Percentiles rank a stretch among this genome's conserved stretches.
These are phyloP conservation scores for Fraxinus anomala DNA, from an alignment of 257 asterid species.

Conservation along the genomic window DNA sequence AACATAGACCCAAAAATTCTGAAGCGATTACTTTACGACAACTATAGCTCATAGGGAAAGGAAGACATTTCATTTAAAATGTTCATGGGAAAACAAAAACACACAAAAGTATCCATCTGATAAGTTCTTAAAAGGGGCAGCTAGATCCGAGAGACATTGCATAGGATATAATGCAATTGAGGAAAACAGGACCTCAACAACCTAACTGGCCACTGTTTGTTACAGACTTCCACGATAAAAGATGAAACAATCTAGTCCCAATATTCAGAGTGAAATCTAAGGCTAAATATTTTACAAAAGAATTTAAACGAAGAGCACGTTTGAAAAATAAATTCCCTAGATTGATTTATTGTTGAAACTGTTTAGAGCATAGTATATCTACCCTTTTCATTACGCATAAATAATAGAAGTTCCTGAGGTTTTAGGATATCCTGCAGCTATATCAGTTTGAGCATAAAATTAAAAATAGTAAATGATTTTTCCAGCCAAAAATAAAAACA, in stretches of 20 bases:
- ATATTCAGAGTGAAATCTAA: neutral
- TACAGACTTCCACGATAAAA: neutral
- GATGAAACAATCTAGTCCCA: neutral
- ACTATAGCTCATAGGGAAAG: neutral
- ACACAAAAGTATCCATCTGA: neutral
- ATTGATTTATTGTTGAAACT: neutral
- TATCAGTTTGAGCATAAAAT: neutral
- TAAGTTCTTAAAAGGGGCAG: neutral
- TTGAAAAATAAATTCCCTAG: neutral
- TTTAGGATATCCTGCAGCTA: neutral
- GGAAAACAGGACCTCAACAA: neutral
- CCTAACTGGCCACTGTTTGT: neutral
- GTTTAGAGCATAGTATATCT: neutral
- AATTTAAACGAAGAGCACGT: neutral
- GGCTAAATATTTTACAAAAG: neutral
- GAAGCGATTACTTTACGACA: neutral
- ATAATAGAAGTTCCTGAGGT: neutral
- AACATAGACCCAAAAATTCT: neutral
- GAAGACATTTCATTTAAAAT: neutral
- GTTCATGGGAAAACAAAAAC: neutral
- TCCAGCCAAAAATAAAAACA: neutral
- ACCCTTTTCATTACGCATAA: neutral
- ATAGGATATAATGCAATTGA: neutral
- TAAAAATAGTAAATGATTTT: neutral
- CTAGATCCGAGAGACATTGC: neutral